Conservation (phyloP, 768 basidiomycete species). For the Rhodosporidiobolus sp. region DNA sequence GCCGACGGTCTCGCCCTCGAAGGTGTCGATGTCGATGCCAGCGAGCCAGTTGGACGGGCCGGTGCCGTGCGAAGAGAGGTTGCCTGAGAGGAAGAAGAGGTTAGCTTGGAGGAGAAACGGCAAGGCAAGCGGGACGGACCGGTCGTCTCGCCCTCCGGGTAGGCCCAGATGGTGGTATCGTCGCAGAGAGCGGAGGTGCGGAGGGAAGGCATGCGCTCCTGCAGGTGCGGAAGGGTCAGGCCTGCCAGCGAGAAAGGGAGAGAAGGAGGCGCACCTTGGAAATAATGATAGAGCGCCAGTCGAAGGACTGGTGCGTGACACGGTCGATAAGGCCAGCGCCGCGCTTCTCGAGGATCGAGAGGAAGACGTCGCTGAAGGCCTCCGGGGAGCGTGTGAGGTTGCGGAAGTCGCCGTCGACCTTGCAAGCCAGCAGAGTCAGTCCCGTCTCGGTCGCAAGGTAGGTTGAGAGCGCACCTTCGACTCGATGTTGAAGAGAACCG, state of each 20-base stretch:
- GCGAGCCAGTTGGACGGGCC: slow-evolving; percentile 27
- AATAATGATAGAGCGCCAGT: slow-evolving; percentile 22
- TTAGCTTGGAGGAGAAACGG: too few species aligned
- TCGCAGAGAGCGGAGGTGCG: slow-evolving; percentile 24
- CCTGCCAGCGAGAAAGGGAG: background rate
- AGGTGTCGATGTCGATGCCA: slow-evolving; percentile 21
- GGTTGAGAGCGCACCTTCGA: slow-evolving; percentile 4
- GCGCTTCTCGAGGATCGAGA: background rate
- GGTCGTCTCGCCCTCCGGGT: slow-evolving; percentile 7
- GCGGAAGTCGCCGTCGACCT: slow-evolving; percentile 20
- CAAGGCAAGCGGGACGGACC: too few species aligned
- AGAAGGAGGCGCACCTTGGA: too few species aligned
- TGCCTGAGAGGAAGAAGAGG: too few species aligned
- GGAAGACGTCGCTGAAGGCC: slow-evolving; percentile 22
- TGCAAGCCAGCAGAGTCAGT: background rate
- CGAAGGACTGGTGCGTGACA: slow-evolving; percentile 36
- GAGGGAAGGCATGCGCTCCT: slow-evolving; percentile 21
- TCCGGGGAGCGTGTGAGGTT: slow-evolving; percentile 24
- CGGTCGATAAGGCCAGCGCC: slow-evolving; percentile 3
- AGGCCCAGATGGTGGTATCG: background rate
- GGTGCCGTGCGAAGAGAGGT: background rate
- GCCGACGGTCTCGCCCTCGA: slow-evolving; percentile 17
- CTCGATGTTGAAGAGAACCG: slow-evolving; percentile 37
- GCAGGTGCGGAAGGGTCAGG: background rate
- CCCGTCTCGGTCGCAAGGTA: too few species aligned